Evolutionary conservation across 1,139 yeast genomes (phyloP), one percentile per base, ranked within the genome.

Genomic region (Yamadazyma dushanensis): DNA sequence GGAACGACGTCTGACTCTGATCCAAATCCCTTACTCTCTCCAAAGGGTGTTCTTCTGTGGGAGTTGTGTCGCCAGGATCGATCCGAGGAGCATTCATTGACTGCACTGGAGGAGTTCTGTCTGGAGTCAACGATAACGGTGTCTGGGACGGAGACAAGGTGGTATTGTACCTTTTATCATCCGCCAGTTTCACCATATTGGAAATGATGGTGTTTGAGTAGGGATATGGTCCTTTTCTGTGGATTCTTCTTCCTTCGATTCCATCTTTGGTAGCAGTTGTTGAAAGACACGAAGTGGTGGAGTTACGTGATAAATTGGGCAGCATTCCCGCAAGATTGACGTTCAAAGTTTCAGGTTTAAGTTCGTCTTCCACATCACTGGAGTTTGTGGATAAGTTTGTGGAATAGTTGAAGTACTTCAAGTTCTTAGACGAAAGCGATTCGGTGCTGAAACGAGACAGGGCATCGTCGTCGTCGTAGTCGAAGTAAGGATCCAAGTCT

Each of bases 181-280:
- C 46, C 10, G 31, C 15, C 20, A 35, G 29, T 21, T 42, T 51
- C 26, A 61, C 48, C 69, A 66, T 64, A 37, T 48, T 59, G 8
- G 64, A 47, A 21, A 67, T 55, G 5, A 66, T 49, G 33, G 61
- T 61, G 32, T 56, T 56, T 3, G 71, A 57, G 43, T 64, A 67
- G 2, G 63, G 54, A 14, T 63, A 59, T 5, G 70, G 71, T 0
- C 72, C 71, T 22, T 54, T 55, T 40, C 78, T 60, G 46, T 73
- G 78, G 33, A 77, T 63, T 35, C 73, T 59, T 46, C 77, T 74
- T 2, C 88, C 88, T 53, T 81, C 87, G 6, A 80, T 58, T 0
- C 88, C 88, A 51, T 82, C 88, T 49, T 81, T 81, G 18, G 85
- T 80, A 9, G 88, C 88, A 2, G 84, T 80, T 15, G 83, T 80